Evolutionary conservation across 83 land plant genomes (phyloP), one percentile per base, ranked within the genome.

Genomic region (Thuja plicata): DNA sequence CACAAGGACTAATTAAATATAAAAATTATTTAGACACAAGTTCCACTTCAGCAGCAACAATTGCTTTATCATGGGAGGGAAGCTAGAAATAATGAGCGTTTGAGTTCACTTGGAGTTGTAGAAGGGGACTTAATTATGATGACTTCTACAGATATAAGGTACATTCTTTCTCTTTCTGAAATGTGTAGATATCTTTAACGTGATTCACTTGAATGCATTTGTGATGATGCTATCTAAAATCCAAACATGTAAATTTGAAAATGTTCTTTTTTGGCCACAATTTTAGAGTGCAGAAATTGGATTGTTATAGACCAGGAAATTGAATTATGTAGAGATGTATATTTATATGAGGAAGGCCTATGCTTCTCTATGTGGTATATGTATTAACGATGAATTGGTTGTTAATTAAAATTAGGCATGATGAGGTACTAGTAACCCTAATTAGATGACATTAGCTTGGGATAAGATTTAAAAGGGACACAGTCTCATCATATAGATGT

Each of bases 91-190:
- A 30, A 93, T 8, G 93, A 94, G 57, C 92, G 91, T 41, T 87
- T 97, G 89, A 93, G 96, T 87, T 89, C 92, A 24, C 24, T 94
- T 60, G 99, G 99, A 76, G 94, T 97, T 37, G 90, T 87, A 24
- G 97, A 97, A 21, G 95, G 94, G 19, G 99, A 97, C 80, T 87
- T 97, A 88, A 19, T 97, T 1, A 97, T 93, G 95, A 95, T 97
- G 95, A 92, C 93, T 70, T 89, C 96, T 2, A 84, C 87, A 74
- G 88, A 92, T 48, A 50, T 91, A 37, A 88, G 84, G 89, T 88
- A 46, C 27, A 87, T 76, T 54, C 35, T n/a, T 82, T 82, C 10
- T 82, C 32, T 82, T 45, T 82, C 46, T 82, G 9, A 40, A 41
- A 24, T 82, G 12, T 45, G 54, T 82, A 21, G 34, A n/a, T 15